phyloP scores from a whole-genome alignment of 2,329 filamentous ascomycete species.

The Colletotrichum limetticola region DNA sequence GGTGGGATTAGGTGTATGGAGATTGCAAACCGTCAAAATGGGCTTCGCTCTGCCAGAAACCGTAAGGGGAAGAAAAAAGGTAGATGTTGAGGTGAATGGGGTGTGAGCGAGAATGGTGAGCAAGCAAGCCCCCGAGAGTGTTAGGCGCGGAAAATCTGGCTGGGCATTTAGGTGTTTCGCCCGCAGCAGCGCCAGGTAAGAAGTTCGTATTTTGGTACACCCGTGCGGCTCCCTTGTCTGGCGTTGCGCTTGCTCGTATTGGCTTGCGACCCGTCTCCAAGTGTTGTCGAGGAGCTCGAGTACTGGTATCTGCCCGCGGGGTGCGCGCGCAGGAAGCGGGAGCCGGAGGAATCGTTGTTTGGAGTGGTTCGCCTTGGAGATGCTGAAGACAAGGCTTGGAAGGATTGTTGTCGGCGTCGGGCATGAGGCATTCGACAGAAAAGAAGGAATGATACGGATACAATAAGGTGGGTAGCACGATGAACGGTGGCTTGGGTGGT shows the following conservation, averaged over 20 bases:
- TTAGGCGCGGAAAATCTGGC: conserved; percentile 1
- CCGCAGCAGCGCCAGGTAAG: conserved; percentile 1
- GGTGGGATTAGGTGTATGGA: neutral
- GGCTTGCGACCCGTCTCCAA: neutral
- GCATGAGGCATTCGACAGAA: neutral
- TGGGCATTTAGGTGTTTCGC: conserved; percentile 12
- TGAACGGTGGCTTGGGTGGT: conserved; percentile 32
- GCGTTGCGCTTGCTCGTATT: conserved; percentile 26
- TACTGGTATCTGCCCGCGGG: neutral
- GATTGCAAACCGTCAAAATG: neutral
- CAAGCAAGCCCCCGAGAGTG: conserved; percentile 2
- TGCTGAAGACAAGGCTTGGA: neutral
- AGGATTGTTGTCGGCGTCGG: neutral
- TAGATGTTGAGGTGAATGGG: neutral
- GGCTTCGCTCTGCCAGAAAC: neutral
- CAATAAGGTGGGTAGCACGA: conserved; percentile 2
- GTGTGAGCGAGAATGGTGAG: neutral
- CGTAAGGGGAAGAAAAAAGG: neutral
- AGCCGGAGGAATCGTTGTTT: neutral
- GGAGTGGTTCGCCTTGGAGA: neutral
- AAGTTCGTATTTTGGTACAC: conserved; percentile 15
- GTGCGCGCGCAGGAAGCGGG: neutral
- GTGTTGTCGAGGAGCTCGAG: neutral
- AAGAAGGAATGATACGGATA: neutral
- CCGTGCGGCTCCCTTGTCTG: conserved; percentile 17